phyloP scores from a whole-genome alignment of 257 asterid species.

The Rehmannia glutinosa region DNA sequence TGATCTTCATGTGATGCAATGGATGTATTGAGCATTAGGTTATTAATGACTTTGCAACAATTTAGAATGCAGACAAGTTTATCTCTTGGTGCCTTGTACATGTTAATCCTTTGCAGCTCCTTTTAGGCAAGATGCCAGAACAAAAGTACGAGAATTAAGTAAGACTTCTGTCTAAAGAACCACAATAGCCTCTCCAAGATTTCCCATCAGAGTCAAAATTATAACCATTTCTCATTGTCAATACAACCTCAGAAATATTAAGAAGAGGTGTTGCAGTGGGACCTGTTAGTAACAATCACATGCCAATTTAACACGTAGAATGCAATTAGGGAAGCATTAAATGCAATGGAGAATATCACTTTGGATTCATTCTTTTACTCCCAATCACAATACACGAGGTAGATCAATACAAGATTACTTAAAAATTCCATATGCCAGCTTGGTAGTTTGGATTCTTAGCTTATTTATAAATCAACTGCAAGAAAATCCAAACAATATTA shows the following conservation, averaged over 20 bases:
- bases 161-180: background rate
- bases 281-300: too few relatives aligned
- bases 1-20: slow-evolving; percentile 68
- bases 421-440: too few relatives aligned
- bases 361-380: slow-evolving; percentile 27
- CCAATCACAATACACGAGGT: too few relatives aligned
- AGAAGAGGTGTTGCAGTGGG: background rate
- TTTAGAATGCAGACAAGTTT: slow-evolving; percentile 85
- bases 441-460: too few relatives aligned
- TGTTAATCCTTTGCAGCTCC: slow-evolving; percentile 95
- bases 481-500: too few relatives aligned
- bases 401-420: too few relatives aligned
- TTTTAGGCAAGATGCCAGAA: slow-evolving; percentile 87
- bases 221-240: background rate
- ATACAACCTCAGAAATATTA: background rate
- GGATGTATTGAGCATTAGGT: slow-evolving; percentile 81
- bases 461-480: too few relatives aligned
- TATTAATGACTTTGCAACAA: slow-evolving; percentile 93
- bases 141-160: background rate
- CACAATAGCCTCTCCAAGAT: background rate
- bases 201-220: background rate
- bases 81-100: slow-evolving; percentile 97
- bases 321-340: slow-evolving; percentile 15
- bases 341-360: slow-evolving; percentile 11
- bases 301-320: background rate